phyloP scores from a whole-genome alignment of 164 flowering plant genomes.

The Stephania cephalantha region DNA sequence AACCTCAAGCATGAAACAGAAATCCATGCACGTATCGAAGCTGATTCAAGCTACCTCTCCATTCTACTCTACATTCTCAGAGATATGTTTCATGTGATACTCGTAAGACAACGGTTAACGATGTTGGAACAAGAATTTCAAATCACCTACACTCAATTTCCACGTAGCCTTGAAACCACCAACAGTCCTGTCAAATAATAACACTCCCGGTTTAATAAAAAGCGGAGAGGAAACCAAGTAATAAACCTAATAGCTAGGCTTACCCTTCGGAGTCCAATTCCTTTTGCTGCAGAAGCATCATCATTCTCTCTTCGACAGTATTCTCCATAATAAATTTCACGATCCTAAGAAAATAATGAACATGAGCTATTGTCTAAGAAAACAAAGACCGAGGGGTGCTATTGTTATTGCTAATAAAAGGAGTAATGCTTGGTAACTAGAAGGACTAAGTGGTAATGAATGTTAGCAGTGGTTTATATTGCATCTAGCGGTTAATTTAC shows the following conservation, averaged over 20 bases:
- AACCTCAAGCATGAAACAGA: neutral
- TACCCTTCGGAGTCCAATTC: slow-evolving; percentile 93
- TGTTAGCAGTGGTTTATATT: too few relatives aligned
- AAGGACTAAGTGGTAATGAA: too few relatives aligned
- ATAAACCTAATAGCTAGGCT: slow-evolving; percentile 7
- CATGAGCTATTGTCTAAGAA: neutral
- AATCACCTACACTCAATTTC: slow-evolving; percentile 62
- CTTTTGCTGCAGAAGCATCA: slow-evolving; percentile 64
- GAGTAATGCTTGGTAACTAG: neutral
- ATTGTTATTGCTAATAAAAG: neutral
- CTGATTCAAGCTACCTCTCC: neutral
- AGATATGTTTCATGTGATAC: neutral
- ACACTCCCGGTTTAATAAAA: slow-evolving; percentile 5
- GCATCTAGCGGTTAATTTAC: slow-evolving; percentile 18
- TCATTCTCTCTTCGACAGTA: slow-evolving; percentile 86
- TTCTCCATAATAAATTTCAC: slow-evolving; percentile 80
- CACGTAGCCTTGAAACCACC: slow-evolving; percentile 84
- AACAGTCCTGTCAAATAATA: slow-evolving; percentile 48
- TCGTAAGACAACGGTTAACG: too few relatives aligned
- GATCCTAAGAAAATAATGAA: slow-evolving; percentile 32
- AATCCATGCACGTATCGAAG: neutral
- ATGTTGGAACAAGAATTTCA: slow-evolving; percentile 53
- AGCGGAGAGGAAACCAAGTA: neutral
- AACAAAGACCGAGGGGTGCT: neutral
- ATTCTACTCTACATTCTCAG: neutral